phyloP scores from a whole-genome alignment of 108 stramenopile species.

The Nannochloropsis salina region DNA sequence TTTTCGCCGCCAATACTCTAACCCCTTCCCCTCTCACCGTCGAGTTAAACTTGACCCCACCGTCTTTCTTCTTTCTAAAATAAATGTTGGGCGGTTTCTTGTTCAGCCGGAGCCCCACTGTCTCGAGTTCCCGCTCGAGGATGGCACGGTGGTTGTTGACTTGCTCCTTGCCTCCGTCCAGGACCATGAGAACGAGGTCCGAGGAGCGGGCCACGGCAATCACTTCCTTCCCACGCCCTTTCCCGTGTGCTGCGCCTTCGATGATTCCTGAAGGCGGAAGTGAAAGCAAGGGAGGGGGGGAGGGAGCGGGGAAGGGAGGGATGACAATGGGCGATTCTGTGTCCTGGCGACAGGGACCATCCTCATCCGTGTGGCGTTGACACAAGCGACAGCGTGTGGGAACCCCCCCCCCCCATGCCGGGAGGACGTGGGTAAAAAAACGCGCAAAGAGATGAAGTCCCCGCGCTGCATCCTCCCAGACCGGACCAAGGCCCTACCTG shows the following conservation, averaged over 20 bases:
- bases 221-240: slow-evolving; percentile 93
- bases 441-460: neutral
- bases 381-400: neutral
- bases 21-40: slow-evolving; percentile 46
- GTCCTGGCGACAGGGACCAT: too few relatives aligned
- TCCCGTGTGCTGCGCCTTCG: slow-evolving; percentile 97
- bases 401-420: neutral
- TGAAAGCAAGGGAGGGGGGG: neutral
- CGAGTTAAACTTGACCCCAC: slow-evolving; percentile 85
- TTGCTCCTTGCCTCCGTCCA: slow-evolving; percentile 95
- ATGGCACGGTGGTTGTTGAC: slow-evolving; percentile 92
- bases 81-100: slow-evolving; percentile 70
- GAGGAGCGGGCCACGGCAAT: slow-evolving; percentile 92
- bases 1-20: too few relatives aligned
- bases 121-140: slow-evolving; percentile 91
- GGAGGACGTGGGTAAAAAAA: neutral
- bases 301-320: too few relatives aligned
- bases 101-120: slow-evolving; percentile 94
- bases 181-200: slow-evolving; percentile 93
- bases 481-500: slow-evolving; percentile 55
- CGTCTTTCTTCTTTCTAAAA: slow-evolving; percentile 75
- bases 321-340: too few relatives aligned
- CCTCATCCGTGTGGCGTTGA: too few relatives aligned
- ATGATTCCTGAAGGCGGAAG: slow-evolving; percentile 65
- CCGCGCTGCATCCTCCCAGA: neutral